Base-by-base conservation (phyloP, 31 red algal genomes). In the Bonnemaisonia californica region DNA sequence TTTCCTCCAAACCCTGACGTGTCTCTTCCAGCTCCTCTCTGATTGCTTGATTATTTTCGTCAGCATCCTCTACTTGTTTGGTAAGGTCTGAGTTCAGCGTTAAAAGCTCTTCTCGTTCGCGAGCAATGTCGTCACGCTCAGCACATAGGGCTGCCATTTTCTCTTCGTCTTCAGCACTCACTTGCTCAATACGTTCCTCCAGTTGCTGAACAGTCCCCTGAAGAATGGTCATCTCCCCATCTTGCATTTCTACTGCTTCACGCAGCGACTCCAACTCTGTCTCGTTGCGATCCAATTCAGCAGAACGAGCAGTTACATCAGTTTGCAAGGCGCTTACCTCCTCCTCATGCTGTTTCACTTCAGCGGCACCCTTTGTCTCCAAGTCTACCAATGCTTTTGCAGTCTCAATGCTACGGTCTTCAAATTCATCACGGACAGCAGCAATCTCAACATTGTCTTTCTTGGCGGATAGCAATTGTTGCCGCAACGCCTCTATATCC, bases 21-120 rank as follows among this genome's bases (percentile, higher is more conserved):
- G 70, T 62, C 28, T 89, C 77, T 37, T 63, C 86, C 19, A 89
- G 77, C 21, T 89, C 78, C 30, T 42, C 56, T 18, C 18, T 66
- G 27, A 89, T 32, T 9, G 51, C 38, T 32, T 89, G 65, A 51
- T 62, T 73, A 28, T 56, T 74, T 31, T 76, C 41, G 41, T 89
- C 86, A 5, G 86, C 78, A 35, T 76, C 66, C 69, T 81, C 77
- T 9, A 71, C 36, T 73, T 82, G 67, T 38, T 78, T 79, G 22
- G 55, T 41, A 40, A 88, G 54, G 47, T 80, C 66, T 28, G 63
- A 8, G 31, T 77, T 88, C 16, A 60, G 27, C 7, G 39, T 72
- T 1, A 57, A 29, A 28, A 79, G 48, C 57, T 78, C 73, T 28
- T 69, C 63, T 59, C 65, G 74, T 41, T 88, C 64, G 2, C 57